Base-by-base conservation (phyloP, 2,329 filamentous ascomycete genomes). In the Chalaropsis thielavioides region DNA sequence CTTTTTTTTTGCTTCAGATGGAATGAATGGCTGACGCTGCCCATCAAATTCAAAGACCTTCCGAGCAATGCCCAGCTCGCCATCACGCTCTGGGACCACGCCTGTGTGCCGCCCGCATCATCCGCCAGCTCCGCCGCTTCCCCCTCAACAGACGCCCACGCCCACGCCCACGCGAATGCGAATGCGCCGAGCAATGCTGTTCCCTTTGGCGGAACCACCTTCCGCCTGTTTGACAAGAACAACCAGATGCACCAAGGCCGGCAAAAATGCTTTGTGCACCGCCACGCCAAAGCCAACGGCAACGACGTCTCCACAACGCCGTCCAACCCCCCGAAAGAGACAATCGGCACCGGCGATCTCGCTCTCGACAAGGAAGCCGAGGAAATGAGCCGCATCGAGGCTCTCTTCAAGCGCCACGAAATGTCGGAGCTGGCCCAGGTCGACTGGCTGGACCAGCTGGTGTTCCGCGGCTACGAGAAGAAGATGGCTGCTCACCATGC, bases 21-120 rank as follows among this genome's bases (percentile, higher is more conserved):
- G 94, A 96, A 95, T 73, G 92, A 97, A 77, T 99, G 95, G 94
- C 83, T 99, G 35, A 85, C 87, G 40, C 78, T 99, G 46, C 92
- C 94, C 0, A 85, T 97, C 68, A 82, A 85, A 3, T 94, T 96
- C 74, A 86, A 89, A 68, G 87, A 88, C 66, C 82, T 95, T 0
- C 92, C 94, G 0, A 78, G 86, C 54, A 89, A 90, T 70, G 85
- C 92, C 1, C 88, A 90, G 71, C 81, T 99, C 43, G 92, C 92
- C 22, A 90, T 99, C 67, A 99, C 95, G 0, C 77, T 97, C 66
- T 99, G 94, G 94, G 95, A 99, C 72, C 75, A 67, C 41, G 41
- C 63, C 54, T 58, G 54, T 10, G 54, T 22, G 54, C 17, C 27
- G 51, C 60, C 15, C 24, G 54, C 78, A 86, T 31, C 31, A 11